phyloP scores from a whole-genome alignment of 2,329 filamentous ascomycete species.

The Colletotrichum lupini region DNA sequence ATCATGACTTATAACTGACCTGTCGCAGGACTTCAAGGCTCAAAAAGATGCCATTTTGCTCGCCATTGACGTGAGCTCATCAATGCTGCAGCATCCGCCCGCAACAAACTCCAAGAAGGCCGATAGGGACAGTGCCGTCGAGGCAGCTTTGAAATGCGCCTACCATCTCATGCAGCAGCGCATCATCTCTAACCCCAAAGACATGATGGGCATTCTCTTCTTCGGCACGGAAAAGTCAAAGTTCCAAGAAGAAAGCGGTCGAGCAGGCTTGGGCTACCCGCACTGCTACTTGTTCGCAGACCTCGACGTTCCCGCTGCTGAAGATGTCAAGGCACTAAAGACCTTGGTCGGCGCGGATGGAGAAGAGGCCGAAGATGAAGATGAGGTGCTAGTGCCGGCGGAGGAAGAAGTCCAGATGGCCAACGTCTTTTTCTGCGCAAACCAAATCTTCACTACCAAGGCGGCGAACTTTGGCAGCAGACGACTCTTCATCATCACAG shows the following conservation, averaged over 20 bases:
- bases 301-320: conserved; percentile 86
- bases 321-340: conserved; percentile 85
- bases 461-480: conserved; percentile 94
- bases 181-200: conserved; percentile 95
- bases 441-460: conserved; percentile 95
- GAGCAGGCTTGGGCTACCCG: conserved; percentile 76
- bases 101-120: conserved; percentile 77
- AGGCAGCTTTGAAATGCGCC: conserved; percentile 91
- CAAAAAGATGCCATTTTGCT: conserved; percentile 99
- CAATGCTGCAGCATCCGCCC: conserved; percentile 81
- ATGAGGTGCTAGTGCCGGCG: conserved; percentile 76
- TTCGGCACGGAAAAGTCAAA: conserved; percentile 91
- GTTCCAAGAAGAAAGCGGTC: conserved; percentile 75
- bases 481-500: conserved; percentile 94
- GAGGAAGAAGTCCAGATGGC: conserved; percentile 81
- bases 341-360: conserved; percentile 82
- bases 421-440: conserved; percentile 92
- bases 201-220: conserved; percentile 95
- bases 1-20: conserved; percentile 26
- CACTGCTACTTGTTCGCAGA: conserved; percentile 94
- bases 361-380: conserved; percentile 79
- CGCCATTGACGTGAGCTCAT: conserved; percentile 89
- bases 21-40: conserved; percentile 80
- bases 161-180: conserved; percentile 97
- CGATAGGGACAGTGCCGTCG: conserved; percentile 80